Evolutionary conservation across 257 asterid species (phyloP).

Genomic region (Primulina eburnea): DNA sequence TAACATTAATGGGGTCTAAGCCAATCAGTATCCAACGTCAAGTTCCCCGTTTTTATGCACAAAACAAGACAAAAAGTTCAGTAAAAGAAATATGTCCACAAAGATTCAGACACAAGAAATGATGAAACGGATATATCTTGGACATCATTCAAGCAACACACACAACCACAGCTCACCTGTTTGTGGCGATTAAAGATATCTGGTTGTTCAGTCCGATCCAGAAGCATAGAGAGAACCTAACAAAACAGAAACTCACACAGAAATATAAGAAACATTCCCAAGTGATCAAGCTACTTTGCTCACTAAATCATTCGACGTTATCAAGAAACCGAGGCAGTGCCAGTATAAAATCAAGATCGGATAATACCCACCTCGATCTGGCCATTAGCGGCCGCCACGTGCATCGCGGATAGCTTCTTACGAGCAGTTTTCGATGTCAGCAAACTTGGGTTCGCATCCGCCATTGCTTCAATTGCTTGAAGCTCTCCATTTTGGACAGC

Average conservation of each 20-base stretch:
- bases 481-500: conserved; percentile 75
- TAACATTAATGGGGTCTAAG: conserved; percentile 81
- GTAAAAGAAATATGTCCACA: neutral
- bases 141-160: conserved; percentile 5
- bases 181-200: conserved; percentile 72
- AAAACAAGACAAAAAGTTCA: conserved; percentile 13
- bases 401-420: conserved; percentile 58
- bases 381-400: conserved; percentile 70
- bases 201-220: conserved; percentile 63
- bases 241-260: conserved; percentile 11
- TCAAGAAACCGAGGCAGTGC: neutral
- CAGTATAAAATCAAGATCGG: conserved; percentile 10
- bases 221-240: conserved; percentile 69
- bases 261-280: neutral
- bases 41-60: conserved; percentile 7
- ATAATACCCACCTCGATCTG: conserved; percentile 56
- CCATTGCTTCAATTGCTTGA: conserved; percentile 50
- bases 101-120: neutral
- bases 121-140: neutral
- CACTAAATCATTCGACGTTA: conserved; percentile 9
- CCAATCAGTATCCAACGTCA: conserved; percentile 26
- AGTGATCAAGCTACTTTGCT: conserved; percentile 21
- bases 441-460: conserved; percentile 48
- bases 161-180: conserved; percentile 48
- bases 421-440: conserved; percentile 34